Conservation (phyloP, 805 yeast genomes). For the Blastobotrys americana region DNA sequence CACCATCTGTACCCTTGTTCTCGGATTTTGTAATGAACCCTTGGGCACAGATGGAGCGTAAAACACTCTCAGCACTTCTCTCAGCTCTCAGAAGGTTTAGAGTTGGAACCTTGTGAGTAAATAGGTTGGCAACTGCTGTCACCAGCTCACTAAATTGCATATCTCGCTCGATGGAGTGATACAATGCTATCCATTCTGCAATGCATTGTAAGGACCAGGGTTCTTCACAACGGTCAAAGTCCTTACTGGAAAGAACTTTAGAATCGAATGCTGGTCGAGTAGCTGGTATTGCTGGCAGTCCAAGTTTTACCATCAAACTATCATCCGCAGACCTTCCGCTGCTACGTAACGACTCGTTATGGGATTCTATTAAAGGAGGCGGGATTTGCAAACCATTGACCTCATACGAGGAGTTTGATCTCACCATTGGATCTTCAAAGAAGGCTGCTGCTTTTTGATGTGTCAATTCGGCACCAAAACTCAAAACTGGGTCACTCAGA, state of each 20-base stretch:
- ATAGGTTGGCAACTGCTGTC: conserved; percentile 19
- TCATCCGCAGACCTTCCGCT: conserved; percentile 15
- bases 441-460: no score
- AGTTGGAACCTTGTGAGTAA: conserved; percentile 23
- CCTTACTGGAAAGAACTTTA: conserved; percentile 15
- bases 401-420: background rate
- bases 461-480: no score
- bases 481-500: background rate
- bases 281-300: conserved; percentile 21
- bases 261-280: conserved; percentile 15
- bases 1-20: conserved; percentile 10
- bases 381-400: no score
- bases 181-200: conserved; percentile 15
- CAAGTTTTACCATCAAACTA: conserved; percentile 16
- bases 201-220: conserved; percentile 17
- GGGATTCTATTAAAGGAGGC: background rate
- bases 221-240: conserved; percentile 16
- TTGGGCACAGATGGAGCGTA: conserved; percentile 21
- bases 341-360: conserved; percentile 11
- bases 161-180: conserved; percentile 7
- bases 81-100: conserved; percentile 29
- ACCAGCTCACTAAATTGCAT: conserved; percentile 16
- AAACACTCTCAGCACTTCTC: conserved; percentile 22
- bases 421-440: background rate
- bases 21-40: conserved; percentile 19